These are phyloP conservation scores for Hymenochaete sp. DNA, from an alignment of 1,284 basidiomycete species.

Conservation along the genomic window DNA sequence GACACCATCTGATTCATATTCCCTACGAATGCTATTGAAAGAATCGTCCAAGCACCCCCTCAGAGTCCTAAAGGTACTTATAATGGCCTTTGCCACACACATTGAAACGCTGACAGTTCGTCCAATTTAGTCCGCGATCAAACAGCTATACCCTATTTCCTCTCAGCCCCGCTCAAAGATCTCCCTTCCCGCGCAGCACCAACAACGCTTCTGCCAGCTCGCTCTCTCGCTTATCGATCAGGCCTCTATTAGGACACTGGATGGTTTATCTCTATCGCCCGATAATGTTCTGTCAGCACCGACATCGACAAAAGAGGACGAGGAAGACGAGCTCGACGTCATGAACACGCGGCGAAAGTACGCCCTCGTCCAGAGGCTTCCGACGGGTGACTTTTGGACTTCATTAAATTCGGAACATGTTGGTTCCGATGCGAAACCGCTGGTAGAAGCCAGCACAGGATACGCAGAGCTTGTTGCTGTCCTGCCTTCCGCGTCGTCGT, in stretches of 20 bases:
- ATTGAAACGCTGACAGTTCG: slow-evolving; percentile 17
- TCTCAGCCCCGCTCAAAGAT: slow-evolving; percentile 52
- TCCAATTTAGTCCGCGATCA: slow-evolving; percentile 49
- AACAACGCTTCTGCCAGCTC: slow-evolving; percentile 63
- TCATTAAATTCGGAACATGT: slow-evolving; percentile 49
- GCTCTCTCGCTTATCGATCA: slow-evolving; percentile 64
- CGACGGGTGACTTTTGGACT: slow-evolving; percentile 67
- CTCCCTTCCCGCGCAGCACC: slow-evolving; percentile 55
- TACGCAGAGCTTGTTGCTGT: slow-evolving; percentile 68
- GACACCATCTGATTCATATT: slow-evolving; percentile 33
- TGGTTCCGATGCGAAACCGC: slow-evolving; percentile 27
- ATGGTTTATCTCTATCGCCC: slow-evolving; percentile 36
- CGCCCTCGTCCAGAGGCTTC: slow-evolving; percentile 68
- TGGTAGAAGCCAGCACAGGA: slow-evolving; percentile 48
- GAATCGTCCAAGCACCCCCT: slow-evolving; percentile 46
- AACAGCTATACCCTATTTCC: slow-evolving; percentile 57
- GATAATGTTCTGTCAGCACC: slow-evolving; percentile 36
- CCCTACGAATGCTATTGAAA: slow-evolving; percentile 54
- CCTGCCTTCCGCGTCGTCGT: slow-evolving; percentile 44
- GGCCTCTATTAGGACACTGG: slow-evolving; percentile 41
- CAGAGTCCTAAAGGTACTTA: slow-evolving; percentile 41
- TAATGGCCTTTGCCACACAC: background rate
- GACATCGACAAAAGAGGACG: slow-evolving; percentile 22
- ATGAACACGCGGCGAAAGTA: slow-evolving; percentile 36
- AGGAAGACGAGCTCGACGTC: slow-evolving; percentile 25